Evolutionary conservation across 2,329 filamentous ascomycete species (phyloP).

Genomic region (Eutypella sp.): DNA sequence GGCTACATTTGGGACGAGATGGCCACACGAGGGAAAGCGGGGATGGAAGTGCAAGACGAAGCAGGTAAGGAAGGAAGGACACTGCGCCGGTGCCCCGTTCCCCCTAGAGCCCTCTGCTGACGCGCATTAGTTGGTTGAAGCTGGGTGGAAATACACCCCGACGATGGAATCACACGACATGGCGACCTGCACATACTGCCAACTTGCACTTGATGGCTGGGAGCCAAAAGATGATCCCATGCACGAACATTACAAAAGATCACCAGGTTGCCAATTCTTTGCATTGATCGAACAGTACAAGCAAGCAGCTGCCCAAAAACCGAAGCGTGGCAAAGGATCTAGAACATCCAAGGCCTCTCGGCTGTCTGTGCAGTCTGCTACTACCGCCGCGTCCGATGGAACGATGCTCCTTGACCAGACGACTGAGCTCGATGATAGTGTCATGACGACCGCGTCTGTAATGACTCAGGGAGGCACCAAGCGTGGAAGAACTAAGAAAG

Average conservation of each 20-base stretch:
- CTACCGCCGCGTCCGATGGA: conserved; percentile 45
- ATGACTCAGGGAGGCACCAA: conserved; percentile 51
- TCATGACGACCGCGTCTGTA: conserved; percentile 55
- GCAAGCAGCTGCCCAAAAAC: conserved; percentile 46
- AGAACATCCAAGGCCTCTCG: conserved; percentile 66
- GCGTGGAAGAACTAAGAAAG: conserved; percentile 50
- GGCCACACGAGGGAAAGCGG: conserved; percentile 85
- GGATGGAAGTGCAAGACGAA: conserved; percentile 87
- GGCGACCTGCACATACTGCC: conserved; percentile 87
- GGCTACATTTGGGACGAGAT: conserved; percentile 76
- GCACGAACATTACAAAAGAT: conserved; percentile 81
- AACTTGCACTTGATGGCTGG: conserved; percentile 88
- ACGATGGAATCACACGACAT: conserved; percentile 79
- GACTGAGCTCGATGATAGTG: conserved; percentile 51
- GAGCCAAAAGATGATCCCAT: conserved; percentile 86
- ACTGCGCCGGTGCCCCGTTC: background rate
- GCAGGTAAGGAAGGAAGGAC: conserved; percentile 54
- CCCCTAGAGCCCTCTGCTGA: conserved; percentile 12
- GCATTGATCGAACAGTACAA: conserved; percentile 55
- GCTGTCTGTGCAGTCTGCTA: conserved; percentile 53
- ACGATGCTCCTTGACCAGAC: conserved; percentile 43
- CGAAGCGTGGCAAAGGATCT: conserved; percentile 47
- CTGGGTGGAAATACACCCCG: conserved; percentile 92
- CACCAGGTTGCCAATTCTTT: conserved; percentile 80
- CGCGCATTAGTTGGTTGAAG: conserved; percentile 68